Evolutionary conservation across 2,329 filamentous ascomycete species (phyloP), one percentile per base, ranked within the genome.

Genomic region (Neofusicoccum parvum): DNA sequence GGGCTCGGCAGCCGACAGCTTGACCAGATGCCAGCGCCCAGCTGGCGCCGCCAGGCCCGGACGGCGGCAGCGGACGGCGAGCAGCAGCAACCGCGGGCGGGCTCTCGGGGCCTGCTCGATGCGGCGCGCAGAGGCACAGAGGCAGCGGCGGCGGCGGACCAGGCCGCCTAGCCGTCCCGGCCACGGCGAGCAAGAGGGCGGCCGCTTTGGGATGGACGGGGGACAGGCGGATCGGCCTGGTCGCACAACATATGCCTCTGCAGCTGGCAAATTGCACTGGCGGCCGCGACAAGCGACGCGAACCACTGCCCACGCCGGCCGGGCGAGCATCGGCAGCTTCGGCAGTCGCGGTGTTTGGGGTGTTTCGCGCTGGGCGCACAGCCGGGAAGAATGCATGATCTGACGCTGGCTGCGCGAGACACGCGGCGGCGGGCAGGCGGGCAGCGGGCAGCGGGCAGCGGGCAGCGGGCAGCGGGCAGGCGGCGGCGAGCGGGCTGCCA

Each of bases 321-420:
- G 48, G 60, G 15, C 32, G 46, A 36, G 48, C 36, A 34, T 53
- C 63, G 63, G 63, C 45, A 58, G 63, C 36, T 65, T 65, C 63
- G 63, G 63, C 63, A 65, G 51, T 65, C 51, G 37, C 36, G 45
- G 17, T 54, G 60, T 45, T 56, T 54, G 34, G 43, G 9, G 41
- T 59, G 63, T 65, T 50, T 65, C 63, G 53, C 43, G 51, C 45
- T 64, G 62, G 62, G 62, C 34, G 62, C 49, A 64, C 62, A 59
- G 46, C 43, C 53, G 63, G 46, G 32, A 54, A 48, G 63, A 65
- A 65, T 65, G 63, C 63, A 65, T 65, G 63, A 65, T 65, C 63
- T 65, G 63, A 50, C 43, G 50, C 32, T 46, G 48, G 4, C 49
- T 3, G 36, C 49, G 37, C 49, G 39, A 54, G 41, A 54, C 39